phyloP scores from a whole-genome alignment of 345 rosid genomes.

The Moricandia arvensis region DNA sequence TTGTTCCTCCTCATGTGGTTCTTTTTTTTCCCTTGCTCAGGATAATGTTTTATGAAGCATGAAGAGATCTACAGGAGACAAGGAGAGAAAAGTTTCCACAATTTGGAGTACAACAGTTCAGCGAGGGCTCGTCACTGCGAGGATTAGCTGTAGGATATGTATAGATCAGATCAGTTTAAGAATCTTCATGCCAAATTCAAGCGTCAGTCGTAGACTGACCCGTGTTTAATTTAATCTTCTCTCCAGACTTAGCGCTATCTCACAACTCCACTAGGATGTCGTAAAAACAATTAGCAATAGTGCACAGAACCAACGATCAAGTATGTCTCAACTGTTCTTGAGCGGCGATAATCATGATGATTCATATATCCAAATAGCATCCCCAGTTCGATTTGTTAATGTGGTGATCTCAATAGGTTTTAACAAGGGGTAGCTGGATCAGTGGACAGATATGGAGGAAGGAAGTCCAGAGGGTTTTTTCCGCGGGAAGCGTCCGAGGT shows the following conservation, averaged over 20 bases:
- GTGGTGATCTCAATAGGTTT: slow-evolving; percentile 42
- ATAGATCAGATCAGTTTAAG: slow-evolving; percentile 7
- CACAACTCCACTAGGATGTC: slow-evolving; percentile 87
- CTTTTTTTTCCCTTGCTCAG: slow-evolving; percentile 45
- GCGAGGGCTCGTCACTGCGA: slow-evolving; percentile 74
- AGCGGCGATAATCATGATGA: not conserved
- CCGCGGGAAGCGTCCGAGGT: slow-evolving; percentile 88
- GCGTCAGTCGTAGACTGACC: not conserved
- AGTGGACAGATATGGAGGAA: slow-evolving; percentile 54
- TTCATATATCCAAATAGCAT: not conserved
- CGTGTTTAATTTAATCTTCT: not conserved
- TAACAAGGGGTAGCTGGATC: slow-evolving; percentile 83
- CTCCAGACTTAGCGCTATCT: slow-evolving; percentile 82
- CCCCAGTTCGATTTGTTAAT: not conserved
- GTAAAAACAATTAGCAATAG: slow-evolving; percentile 90
- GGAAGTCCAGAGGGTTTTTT: slow-evolving; percentile 76
- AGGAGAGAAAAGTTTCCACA: slow-evolving; percentile 56
- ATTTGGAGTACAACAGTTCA: slow-evolving; percentile 45
- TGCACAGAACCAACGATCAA: slow-evolving; percentile 77
- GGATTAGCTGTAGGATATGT: slow-evolving; percentile 96
- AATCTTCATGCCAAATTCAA: slow-evolving; percentile 3
- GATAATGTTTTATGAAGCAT: slow-evolving; percentile 85
- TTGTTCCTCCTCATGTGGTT: slow-evolving; percentile 15
- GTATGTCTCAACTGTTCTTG: slow-evolving; percentile 37
- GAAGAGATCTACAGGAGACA: slow-evolving; percentile 61